Evolutionary conservation across 495 filamentous ascomycete species (phyloP).

Genomic region (Aspergillus avenaceus): DNA sequence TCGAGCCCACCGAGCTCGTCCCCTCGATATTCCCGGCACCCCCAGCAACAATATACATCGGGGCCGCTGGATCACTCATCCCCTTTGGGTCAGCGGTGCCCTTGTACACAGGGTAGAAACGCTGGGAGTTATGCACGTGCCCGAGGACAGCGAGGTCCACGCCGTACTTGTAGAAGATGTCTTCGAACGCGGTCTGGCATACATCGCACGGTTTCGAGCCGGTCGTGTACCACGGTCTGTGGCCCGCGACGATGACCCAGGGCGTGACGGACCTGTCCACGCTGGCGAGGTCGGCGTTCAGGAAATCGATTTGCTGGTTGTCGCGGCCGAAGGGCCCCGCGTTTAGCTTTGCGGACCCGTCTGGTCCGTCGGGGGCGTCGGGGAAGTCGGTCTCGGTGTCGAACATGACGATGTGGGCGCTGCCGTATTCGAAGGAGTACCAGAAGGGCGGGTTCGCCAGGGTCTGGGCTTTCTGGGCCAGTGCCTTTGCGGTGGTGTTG

Average conservation of each 20-base stretch:
- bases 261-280: constrained; percentile 50
- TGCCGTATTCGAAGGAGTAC: constrained; percentile 63
- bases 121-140: constrained; percentile 57
- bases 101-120: constrained; percentile 40
- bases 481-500: constrained; percentile 40
- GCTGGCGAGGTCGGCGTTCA: constrained; percentile 43
- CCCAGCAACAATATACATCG: constrained; percentile 53
- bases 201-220: constrained; percentile 37
- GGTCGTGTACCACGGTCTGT: constrained; percentile 56
- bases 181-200: constrained; percentile 57
- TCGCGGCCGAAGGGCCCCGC: constrained; percentile 48
- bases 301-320: constrained; percentile 35
- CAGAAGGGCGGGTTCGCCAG: constrained; percentile 59
- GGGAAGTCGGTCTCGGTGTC: constrained; percentile 55
- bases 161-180: constrained; percentile 53
- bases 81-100: constrained; percentile 41
- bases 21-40: constrained; percentile 47
- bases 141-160: constrained; percentile 60
- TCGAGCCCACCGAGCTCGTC: constrained; percentile 30
- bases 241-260: constrained; percentile 57
- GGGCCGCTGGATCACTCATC: constrained; percentile 48
- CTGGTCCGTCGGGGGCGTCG: constrained; percentile 37
- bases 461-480: constrained; percentile 42
- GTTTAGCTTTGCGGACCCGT: constrained; percentile 42
- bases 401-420: constrained; percentile 54